Evolutionary conservation across 768 basidiomycete species (phyloP), one percentile per base, ranked within the genome.

Genomic region (Lactarius indigo): DNA sequence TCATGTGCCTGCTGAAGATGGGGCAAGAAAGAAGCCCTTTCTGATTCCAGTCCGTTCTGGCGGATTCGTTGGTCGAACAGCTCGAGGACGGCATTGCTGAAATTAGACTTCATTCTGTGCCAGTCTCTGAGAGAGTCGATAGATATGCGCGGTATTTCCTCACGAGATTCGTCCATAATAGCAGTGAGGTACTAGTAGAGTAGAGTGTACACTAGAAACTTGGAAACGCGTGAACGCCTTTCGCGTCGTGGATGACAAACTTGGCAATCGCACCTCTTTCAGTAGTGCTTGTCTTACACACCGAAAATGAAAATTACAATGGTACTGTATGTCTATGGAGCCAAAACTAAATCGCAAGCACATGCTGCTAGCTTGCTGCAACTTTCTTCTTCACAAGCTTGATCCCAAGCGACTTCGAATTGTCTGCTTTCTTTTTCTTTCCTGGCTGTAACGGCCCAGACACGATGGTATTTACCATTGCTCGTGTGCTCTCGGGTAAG

Each of bases 401-500:
- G 63, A 72, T 69, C 37, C 68, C 64, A 23, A 71, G 59, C 8
- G 70, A 68, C 59, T 76, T 75, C 5, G 67, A 69, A 15, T 60
- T 64, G 52, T 61, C 69, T 35, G 79, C 74, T 74, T 87, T 91
- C 76, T 84, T 82, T 79, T 88, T 91, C 78, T 88, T 88, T 37
- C 77, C 72, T 10, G 78, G 73, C 4, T 79, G 77, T 23, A 79
- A 72, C 17, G 77, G 73, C 26, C 78, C 75, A 2, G 78, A 75
- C 73, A 86, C 26, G 12, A 52, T 85, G 35, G 84, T 76, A 23
- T 75, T 76, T 26, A 91, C 83, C 65, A 90, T 73, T n/a, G 84
- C 78, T 37, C 84, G 82, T 7, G 87, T 82, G 26, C 85, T 81
- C 57, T 88, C 88, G 3, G 90, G 86, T 37, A 94, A 78, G 0